Evolutionary conservation across 108 stramenopile genomes (phyloP).

Genomic region (Nitzschia sp.): DNA sequence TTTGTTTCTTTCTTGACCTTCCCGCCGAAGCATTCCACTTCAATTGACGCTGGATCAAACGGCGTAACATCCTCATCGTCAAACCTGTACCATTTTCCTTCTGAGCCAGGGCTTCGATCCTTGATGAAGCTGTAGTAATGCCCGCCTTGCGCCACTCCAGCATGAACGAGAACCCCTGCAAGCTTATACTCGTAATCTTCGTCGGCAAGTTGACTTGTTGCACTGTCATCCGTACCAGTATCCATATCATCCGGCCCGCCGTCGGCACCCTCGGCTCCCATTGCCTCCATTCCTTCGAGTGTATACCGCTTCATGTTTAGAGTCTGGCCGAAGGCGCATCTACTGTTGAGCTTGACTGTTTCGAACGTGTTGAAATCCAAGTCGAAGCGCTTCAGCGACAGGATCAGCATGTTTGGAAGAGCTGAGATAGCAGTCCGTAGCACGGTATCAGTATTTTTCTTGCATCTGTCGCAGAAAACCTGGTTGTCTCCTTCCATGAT

Average conservation of each 20-base stretch:
- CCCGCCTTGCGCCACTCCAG: constrained; percentile 97
- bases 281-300: constrained; percentile 86
- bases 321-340: constrained; percentile 91
- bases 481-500: constrained; percentile 98
- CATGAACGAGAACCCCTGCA: constrained; percentile 94
- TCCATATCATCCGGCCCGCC: constrained; percentile 50
- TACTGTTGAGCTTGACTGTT: constrained; percentile 97
- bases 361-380: constrained; percentile 98
- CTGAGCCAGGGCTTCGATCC: constrained; percentile 63
- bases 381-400: constrained; percentile 97
- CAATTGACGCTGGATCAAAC: constrained; percentile 88
- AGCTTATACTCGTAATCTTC: constrained; percentile 94
- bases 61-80: constrained; percentile 98
- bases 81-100: constrained; percentile 92
- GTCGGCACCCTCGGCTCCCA: constrained; percentile 60
- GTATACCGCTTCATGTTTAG: constrained; percentile 96
- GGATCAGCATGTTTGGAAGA: constrained; percentile 91
- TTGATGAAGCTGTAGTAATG: constrained; percentile 98
- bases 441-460: constrained; percentile 92
- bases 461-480: constrained; percentile 94
- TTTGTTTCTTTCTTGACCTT: constrained; percentile 91
- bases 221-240: constrained; percentile 23
- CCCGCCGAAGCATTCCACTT: constrained; percentile 95
- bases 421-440: constrained; percentile 86
- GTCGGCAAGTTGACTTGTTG: constrained; percentile 53